Conservation (phyloP, 768 basidiomycete species). For the Gloeostereum incarnatum region DNA sequence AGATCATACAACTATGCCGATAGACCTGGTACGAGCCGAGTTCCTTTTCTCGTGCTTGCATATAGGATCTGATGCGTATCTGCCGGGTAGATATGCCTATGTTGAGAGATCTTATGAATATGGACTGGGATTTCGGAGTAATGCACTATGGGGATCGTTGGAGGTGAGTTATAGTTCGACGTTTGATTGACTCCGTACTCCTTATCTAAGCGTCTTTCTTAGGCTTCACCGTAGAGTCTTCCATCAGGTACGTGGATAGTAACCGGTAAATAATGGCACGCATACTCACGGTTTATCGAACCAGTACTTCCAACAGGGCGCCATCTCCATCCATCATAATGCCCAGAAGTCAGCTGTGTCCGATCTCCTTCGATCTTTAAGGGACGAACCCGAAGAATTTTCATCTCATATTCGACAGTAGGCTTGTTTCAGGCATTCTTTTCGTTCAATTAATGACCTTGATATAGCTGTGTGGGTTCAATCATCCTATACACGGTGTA, state of each 20-base stretch:
- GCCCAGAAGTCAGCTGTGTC: constrained; percentile 14
- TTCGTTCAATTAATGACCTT: neutral
- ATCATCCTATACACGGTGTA: too few species aligned
- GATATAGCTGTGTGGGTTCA: too few species aligned
- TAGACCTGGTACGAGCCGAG: constrained; percentile 13
- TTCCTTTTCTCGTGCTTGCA: neutral
- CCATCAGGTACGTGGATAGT: too few species aligned
- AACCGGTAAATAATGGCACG: too few species aligned
- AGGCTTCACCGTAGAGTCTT: constrained; percentile 14
- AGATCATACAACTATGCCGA: constrained; percentile 28
- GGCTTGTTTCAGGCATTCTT: neutral
- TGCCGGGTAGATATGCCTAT: constrained; percentile 7
- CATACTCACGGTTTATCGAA: too few species aligned
- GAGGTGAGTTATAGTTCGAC: constrained; percentile 4
- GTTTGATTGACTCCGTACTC: neutral
- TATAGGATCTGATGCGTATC: too few species aligned
- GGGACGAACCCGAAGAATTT: constrained; percentile 12
- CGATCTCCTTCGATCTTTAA: constrained; percentile 13
- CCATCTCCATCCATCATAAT: too few species aligned
- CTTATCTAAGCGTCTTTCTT: neutral
- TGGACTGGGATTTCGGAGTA: constrained; percentile 8
- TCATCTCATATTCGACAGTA: constrained; percentile 9
- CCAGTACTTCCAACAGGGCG: too few species aligned
- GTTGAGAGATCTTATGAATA: constrained; percentile 10
- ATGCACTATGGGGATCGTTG: constrained; percentile 10